These are phyloP conservation scores for Boletus sp. DNA, from an alignment of 1,284 basidiomycete species.

Conservation along the genomic window DNA sequence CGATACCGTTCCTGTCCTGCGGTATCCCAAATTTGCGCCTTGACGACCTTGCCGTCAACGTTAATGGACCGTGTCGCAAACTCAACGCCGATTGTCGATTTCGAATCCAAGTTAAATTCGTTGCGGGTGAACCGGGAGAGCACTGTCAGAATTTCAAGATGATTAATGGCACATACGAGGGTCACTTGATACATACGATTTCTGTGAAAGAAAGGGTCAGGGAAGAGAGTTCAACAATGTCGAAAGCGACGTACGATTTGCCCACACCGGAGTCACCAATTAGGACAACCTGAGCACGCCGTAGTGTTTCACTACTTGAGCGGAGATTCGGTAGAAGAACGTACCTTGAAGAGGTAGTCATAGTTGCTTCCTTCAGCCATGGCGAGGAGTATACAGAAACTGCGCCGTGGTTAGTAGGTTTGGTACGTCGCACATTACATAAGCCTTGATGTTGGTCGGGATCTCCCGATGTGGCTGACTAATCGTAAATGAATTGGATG, in stretches of 20 bases:
- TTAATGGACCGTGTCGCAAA: slow-evolving; percentile 97
- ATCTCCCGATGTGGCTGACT: background rate
- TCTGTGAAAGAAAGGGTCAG: slow-evolving; percentile 14
- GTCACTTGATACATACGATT: slow-evolving; percentile 26
- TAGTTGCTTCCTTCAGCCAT: slow-evolving; percentile 94
- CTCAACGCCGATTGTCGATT: slow-evolving; percentile 99
- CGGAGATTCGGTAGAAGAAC: slow-evolving; percentile 19
- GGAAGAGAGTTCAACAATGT: slow-evolving; percentile 2
- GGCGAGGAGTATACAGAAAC: slow-evolving; percentile 15
- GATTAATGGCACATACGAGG: background rate
- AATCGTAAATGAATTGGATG: background rate
- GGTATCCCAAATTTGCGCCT: slow-evolving; percentile 99
- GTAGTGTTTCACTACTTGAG: background rate
- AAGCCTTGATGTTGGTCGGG: too few relatives aligned
- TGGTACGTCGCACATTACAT: too few relatives aligned
- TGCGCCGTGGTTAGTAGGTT: too few relatives aligned
- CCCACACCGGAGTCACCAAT: slow-evolving; percentile 99
- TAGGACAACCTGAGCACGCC: slow-evolving; percentile 76
- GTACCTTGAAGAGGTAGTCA: slow-evolving; percentile 93
- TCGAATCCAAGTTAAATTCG: slow-evolving; percentile 99
- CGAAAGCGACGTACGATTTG: slow-evolving; percentile 74
- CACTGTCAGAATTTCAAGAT: slow-evolving; percentile 46
- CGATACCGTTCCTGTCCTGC: slow-evolving; percentile 99
- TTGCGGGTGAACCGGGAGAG: slow-evolving; percentile 98
- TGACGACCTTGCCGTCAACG: slow-evolving; percentile 96